Evolutionary conservation across 352 stramenopile genomes (phyloP).

Genomic region (Phytopythium delawarense): DNA sequence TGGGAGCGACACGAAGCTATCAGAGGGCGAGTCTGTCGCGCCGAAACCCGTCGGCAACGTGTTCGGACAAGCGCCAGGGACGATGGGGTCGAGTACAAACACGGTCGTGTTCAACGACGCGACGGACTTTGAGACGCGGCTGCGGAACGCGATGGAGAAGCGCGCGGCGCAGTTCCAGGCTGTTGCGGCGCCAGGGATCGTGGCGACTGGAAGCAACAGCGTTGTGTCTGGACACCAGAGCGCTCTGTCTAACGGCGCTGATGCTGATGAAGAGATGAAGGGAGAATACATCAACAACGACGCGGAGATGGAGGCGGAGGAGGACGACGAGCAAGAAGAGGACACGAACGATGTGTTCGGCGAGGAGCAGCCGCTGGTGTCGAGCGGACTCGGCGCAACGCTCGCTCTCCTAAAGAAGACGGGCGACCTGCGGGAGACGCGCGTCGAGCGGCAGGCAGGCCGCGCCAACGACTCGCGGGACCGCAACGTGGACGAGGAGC

Average conservation of each 20-base stretch:
- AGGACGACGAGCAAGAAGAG: conserved; percentile 37
- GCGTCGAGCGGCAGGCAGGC: conserved; percentile 89
- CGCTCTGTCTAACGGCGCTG: background rate
- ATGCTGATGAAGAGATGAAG: conserved; percentile 34
- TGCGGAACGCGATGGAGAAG: conserved; percentile 77
- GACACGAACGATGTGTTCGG: conserved; percentile 60
- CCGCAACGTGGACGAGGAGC: conserved; percentile 86
- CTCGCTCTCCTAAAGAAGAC: conserved; percentile 91
- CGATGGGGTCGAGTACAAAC: conserved; percentile 25
- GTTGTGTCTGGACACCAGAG: background rate
- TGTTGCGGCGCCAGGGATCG: conserved; percentile 7
- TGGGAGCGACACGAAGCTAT: conserved; percentile 11
- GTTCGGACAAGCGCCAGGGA: conserved; percentile 41
- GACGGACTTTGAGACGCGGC: conserved; percentile 75
- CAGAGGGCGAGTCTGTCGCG: conserved; percentile 8
- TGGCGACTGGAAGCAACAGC: background rate
- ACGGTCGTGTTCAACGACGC: conserved; percentile 81
- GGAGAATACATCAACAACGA: conserved; percentile 10
- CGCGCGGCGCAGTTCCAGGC: conserved; percentile 50
- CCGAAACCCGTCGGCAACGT: conserved; percentile 23
- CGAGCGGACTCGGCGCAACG: conserved; percentile 88
- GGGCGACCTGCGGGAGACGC: conserved; percentile 88
- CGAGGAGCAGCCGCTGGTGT: conserved; percentile 81
- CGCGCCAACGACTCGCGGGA: conserved; percentile 94
- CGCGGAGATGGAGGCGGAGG: conserved; percentile 18